A percentile compares a stretch with the other conserved stretches of the same genome.
Evolutionary conservation across 2,329 filamentous ascomycete genomes (phyloP).

Genomic region (Epichloe coenophiala): DNA sequence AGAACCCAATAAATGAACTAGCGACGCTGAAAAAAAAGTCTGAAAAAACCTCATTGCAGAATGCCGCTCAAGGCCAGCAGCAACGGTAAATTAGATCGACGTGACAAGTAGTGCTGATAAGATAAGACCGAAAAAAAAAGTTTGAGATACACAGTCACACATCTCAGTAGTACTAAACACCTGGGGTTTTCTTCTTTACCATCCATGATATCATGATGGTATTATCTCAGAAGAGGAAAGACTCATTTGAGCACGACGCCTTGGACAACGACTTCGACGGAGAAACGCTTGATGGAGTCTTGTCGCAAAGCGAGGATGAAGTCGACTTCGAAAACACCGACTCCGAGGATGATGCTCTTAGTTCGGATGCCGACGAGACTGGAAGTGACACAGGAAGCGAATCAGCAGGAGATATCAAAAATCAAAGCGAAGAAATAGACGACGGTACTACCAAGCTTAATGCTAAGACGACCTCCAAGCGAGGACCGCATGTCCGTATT

Average conservation of each 20-base stretch:
- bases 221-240: constrained; percentile 44
- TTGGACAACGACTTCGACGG: constrained; percentile 38
- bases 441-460: not conserved
- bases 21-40: no score
- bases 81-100: no score
- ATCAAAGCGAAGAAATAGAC: not conserved
- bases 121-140: not conserved
- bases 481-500: constrained; percentile 24
- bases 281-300: constrained; percentile 38
- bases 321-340: constrained; percentile 16
- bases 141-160: not conserved
- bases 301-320: constrained; percentile 34
- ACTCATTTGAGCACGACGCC: constrained; percentile 39
- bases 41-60: no score
- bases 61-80: no score
- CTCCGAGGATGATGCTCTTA: not conserved
- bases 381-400: constrained; percentile 4
- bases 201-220: constrained; percentile 5
- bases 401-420: constrained; percentile 23
- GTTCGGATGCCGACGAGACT: constrained; percentile 1
- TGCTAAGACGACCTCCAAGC: not conserved
- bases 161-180: not conserved
- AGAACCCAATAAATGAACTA: no score
- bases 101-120: not conserved
- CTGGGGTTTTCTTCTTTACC: not conserved